Percentiles rank a stretch among this genome's conserved stretches.
Evolutionary conservation across 2,329 filamentous ascomycete species (phyloP).

Genomic region (Hypoxylon sp.): DNA sequence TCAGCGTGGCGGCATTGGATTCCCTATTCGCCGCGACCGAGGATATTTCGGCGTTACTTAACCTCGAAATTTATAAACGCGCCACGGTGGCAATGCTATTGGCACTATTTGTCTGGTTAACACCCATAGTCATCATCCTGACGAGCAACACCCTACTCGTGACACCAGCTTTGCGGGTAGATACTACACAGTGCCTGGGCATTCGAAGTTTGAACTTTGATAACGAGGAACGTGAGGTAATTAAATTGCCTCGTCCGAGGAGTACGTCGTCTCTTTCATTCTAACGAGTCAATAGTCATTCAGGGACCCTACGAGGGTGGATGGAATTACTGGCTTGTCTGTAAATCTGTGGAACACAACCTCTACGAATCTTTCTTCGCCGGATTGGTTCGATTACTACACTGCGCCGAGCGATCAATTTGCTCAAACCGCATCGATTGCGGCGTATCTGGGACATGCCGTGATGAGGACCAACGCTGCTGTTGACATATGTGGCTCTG

Average conservation of each 20-base stretch:
- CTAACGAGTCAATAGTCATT: conserved; percentile 44
- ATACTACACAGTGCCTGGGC: conserved; percentile 48
- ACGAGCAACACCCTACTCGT: conserved; percentile 55
- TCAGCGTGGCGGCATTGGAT: conserved; percentile 49
- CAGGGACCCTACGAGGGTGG: conserved; percentile 48
- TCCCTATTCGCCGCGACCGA: conserved; percentile 52
- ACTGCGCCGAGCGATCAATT: conserved; percentile 44
- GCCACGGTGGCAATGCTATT: conserved; percentile 52
- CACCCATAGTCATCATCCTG: conserved; percentile 55
- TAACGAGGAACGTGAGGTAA: conserved; percentile 50
- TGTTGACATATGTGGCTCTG: conserved; percentile 51
- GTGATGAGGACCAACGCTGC: conserved; percentile 48
- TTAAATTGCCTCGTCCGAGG: neutral
- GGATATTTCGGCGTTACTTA: conserved; percentile 49
- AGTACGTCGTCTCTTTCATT: neutral
- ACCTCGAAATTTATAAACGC: conserved; percentile 48
- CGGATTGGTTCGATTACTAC: conserved; percentile 52
- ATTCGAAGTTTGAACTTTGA: conserved; percentile 52
- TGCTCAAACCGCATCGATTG: conserved; percentile 47
- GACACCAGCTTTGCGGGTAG: conserved; percentile 33
- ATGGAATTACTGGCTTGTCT: conserved; percentile 47
- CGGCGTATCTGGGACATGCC: conserved; percentile 44
- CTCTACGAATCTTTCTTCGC: conserved; percentile 23
- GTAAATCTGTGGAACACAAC: conserved; percentile 52
- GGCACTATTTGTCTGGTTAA: conserved; percentile 53